Base-by-base conservation (phyloP, 495 filamentous ascomycete genomes). In the Neurospora sp. region DNA sequence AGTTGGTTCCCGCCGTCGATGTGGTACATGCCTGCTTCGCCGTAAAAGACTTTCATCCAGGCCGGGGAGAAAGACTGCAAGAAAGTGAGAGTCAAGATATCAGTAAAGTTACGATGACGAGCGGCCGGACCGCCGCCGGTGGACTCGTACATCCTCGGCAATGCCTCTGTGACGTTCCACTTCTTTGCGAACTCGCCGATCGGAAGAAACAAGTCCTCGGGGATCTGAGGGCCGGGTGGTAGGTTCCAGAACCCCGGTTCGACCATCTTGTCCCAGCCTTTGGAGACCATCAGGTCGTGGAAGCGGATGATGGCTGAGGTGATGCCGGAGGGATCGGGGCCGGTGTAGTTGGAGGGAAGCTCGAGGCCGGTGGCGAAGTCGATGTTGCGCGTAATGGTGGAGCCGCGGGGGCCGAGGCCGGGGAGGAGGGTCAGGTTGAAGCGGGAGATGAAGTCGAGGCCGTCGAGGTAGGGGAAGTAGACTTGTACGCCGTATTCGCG, bases 181-280 rank as follows among this genome's bases (percentile, higher is more conserved):
- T 82, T 85, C 2, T 80, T 79, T 59, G 82, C 77, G 4, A 86
- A 80, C 18, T 85, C 74, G 44, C 84, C 82, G 2, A 78, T 77
- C 0, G 84, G 84, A 4, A 86, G 31, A 0, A 86, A 79, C 3
- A 86, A 75, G 70, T 85, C 84, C 6, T 77, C 80, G 5, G 84
- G 85, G 35, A 86, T 77, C 20, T 79, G 38, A 39, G 73, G 70
- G 4, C 75, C 74, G 4, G 80, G 76, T 3, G 81, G 81, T 9
- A 83, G 79, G 37, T 82, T 79, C 74, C 74, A 78, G 70, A 79
- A 82, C 12, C 81, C 79, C 1, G 82, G 81, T 14, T 78, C 72
- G 20, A 81, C 70, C 75, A 81, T 79, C 40, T 80, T 76, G 66
- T 81, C 79, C 76, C 79, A 84, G 31, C 74, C 74, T 6, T 74